Evolutionary conservation across 371 early-diverging fungal genomes (phyloP).

Genomic region (Chytridium lagenaria): DNA sequence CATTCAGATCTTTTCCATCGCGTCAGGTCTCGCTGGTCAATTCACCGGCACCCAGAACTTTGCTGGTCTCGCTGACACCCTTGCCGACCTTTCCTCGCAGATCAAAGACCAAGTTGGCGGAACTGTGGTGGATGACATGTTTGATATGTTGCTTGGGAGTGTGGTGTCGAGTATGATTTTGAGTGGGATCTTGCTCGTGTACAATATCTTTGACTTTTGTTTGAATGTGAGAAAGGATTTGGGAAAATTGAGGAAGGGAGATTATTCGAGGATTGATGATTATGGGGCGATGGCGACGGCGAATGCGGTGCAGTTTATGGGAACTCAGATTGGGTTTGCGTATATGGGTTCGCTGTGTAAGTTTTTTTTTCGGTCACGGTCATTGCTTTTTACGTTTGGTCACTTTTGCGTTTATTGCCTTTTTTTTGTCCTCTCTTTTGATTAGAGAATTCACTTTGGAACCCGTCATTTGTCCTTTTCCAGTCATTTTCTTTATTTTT

Average conservation of each 20-base stretch:
- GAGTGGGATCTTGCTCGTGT: slow-evolving; percentile 1
- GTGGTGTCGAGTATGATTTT: not conserved
- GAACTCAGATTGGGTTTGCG: not conserved
- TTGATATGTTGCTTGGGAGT: slow-evolving; percentile 17
- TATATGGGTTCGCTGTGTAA: slow-evolving; percentile 14
- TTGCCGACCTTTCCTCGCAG: not conserved
- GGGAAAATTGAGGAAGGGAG: not conserved
- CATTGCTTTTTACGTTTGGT: no score
- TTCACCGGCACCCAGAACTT: slow-evolving; percentile 2
- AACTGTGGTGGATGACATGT: not conserved
- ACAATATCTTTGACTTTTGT: slow-evolving; percentile 17
- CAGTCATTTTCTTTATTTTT: no score
- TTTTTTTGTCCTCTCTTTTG: no score
- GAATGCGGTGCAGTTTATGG: slow-evolving; percentile 1
- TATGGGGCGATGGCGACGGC: not conserved
- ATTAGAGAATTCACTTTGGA: no score
- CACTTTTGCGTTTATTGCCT: no score
- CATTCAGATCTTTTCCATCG: not conserved
- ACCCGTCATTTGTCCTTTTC: no score
- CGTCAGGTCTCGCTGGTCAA: not conserved
- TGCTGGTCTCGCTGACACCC: not conserved
- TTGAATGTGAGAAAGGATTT: not conserved
- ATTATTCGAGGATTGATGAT: slow-evolving; percentile 21
- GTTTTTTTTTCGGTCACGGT: no score
- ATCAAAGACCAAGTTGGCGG: not conserved